Conservation (phyloP, 2,329 filamentous ascomycete genomes). For the Alternaria alternata region DNA sequence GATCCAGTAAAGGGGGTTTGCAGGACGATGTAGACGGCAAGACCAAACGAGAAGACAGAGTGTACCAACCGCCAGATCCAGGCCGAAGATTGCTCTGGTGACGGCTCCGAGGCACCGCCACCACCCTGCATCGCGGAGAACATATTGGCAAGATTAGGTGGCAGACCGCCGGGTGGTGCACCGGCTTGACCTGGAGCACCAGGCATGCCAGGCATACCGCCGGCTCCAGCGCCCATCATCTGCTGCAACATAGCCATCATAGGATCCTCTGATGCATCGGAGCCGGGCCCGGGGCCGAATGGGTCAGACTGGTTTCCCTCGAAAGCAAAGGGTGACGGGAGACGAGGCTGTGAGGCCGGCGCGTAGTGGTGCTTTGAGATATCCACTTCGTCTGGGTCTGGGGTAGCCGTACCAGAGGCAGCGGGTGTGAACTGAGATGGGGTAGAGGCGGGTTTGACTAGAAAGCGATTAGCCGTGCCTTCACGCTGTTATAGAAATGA, state of each 20-base stretch:
- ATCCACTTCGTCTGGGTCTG: slow-evolving; percentile 76
- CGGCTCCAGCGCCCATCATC: slow-evolving; percentile 64
- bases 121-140: slow-evolving; percentile 57
- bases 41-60: slow-evolving; percentile 72
- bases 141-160: slow-evolving; percentile 54
- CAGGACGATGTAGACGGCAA: slow-evolving; percentile 75
- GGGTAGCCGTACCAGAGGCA: slow-evolving; percentile 42
- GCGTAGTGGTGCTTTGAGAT: slow-evolving; percentile 78
- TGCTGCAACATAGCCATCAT: slow-evolving; percentile 80
- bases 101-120: slow-evolving; percentile 44
- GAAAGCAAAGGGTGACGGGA: slow-evolving; percentile 47
- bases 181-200: slow-evolving; percentile 34
- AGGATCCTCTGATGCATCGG: slow-evolving; percentile 62
- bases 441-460: slow-evolving; percentile 34
- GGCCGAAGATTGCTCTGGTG: slow-evolving; percentile 54
- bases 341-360: slow-evolving; percentile 58
- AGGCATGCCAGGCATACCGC: slow-evolving; percentile 48
- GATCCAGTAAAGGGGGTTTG: slow-evolving; percentile 74
- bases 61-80: slow-evolving; percentile 78
- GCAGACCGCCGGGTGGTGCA: slow-evolving; percentile 43
- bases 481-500: neutral
- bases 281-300: slow-evolving; percentile 30
- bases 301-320: slow-evolving; percentile 31
- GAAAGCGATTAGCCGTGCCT: slow-evolving; percentile 32
- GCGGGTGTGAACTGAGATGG: slow-evolving; percentile 27